These are phyloP conservation scores for Colletotrichum nymphaeae DNA, from an alignment of 2,329 filamentous ascomycete species.

Conservation along the genomic window DNA sequence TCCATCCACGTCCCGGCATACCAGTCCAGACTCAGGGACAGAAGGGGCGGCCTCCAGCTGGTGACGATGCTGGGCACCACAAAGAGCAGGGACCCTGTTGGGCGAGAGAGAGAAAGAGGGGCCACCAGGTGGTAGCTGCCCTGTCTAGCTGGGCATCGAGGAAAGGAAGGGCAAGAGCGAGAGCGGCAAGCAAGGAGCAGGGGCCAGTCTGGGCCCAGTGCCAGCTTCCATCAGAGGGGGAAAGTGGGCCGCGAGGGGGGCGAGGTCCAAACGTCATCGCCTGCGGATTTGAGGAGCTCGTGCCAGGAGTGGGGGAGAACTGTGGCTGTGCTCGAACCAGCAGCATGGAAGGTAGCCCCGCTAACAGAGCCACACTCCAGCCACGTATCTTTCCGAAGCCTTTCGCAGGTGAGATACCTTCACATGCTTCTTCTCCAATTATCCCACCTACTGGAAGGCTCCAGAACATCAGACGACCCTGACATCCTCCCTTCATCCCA, in stretches of 20 bases:
- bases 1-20: neutral
- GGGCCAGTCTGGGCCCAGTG: constrained; percentile 22
- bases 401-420: constrained; percentile 22
- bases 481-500: constrained; percentile 8
- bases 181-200: constrained; percentile 20
- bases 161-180: neutral
- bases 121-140: neutral
- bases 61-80: constrained; percentile 30
- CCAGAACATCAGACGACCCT: constrained; percentile 22
- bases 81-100: constrained; percentile 6
- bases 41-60: constrained; percentile 23
- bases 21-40: neutral
- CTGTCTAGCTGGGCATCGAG: neutral
- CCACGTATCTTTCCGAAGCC: no score
- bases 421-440: constrained; percentile 5
- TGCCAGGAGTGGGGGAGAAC: constrained; percentile 28
- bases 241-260: constrained; percentile 1
- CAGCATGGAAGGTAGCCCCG: neutral
- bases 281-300: constrained; percentile 21
- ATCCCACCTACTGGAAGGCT: constrained; percentile 21
- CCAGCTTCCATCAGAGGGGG: neutral
- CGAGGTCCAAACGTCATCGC: constrained; percentile 32
- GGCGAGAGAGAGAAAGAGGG: constrained; percentile 11
- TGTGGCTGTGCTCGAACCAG: neutral
- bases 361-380: constrained; percentile 3